Evolutionary conservation across 768 basidiomycete species (phyloP), one percentile per base, ranked within the genome.

Genomic region (Roridomyces roridus): DNA sequence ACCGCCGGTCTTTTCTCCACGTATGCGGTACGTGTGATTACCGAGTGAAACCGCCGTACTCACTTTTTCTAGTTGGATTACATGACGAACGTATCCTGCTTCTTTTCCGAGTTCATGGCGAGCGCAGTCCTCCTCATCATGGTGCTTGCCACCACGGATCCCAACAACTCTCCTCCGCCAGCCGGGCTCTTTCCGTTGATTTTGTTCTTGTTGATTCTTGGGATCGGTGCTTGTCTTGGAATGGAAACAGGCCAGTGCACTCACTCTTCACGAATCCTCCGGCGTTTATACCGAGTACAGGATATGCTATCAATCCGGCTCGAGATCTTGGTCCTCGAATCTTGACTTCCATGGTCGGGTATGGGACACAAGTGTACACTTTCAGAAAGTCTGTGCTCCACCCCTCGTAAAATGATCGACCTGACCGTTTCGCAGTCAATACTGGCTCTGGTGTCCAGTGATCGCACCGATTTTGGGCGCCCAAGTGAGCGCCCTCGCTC

Each of bases 391-490:
- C 69, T 68, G 62, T 66, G 39, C n/a, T 35, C 18, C 14, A 17
- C 51, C 5, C 10, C 42, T 14, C 36, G 24, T 40, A 28, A 17
- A 15, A 29, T 35, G n/a, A 20, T 14, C 25, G 24, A 17, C 24
- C 35, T 48, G 12, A 53, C 35, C 46, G 53, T 65, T 37, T 72
- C 64, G 47, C 69, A 82, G 79, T 61, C 87, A 91, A 65, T 91
- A 89, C 65, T 90, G 88, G 89, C 55, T 91, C 36, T 91, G 88
- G 88, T 84, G 83, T 62, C 84, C 86, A 15, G 65, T 88, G 20
- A 68, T 88, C 12, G 87, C 74, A 2, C 83, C 88, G 7, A 76
- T 88, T 57, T 48, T 83, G 17, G 88, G 89, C 25, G 87, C 41
- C 2, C 55, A 34, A 34, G 31, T 34, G 11, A 42, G 20, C 20